Conservation (phyloP, 2,329 filamentous ascomycete genomes). For the Exophiala bonariae region DNA sequence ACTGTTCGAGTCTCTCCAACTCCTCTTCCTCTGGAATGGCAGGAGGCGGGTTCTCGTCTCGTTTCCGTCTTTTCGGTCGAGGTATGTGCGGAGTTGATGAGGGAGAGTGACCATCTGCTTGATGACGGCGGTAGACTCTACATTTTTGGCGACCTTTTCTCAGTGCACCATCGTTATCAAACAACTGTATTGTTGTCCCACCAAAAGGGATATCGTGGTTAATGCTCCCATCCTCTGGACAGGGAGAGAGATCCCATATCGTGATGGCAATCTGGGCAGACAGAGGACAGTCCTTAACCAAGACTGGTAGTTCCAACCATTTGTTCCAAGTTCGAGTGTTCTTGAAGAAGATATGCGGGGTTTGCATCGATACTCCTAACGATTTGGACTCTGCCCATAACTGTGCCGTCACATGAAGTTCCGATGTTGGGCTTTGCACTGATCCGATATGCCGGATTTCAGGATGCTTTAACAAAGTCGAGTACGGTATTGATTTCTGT, state of each 20-base stretch:
- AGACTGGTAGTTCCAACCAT: slow-evolving; percentile 86
- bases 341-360: slow-evolving; percentile 88
- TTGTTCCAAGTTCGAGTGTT: slow-evolving; percentile 79
- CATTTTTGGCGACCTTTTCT: slow-evolving; percentile 94
- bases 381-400: slow-evolving; percentile 96
- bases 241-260: slow-evolving; percentile 88
- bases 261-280: slow-evolving; percentile 88
- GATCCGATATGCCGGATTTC: slow-evolving; percentile 86
- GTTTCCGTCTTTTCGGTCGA: slow-evolving; percentile 54
- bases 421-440: slow-evolving; percentile 73
- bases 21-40: slow-evolving; percentile 74
- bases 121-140: slow-evolving; percentile 74
- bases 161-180: slow-evolving; percentile 86
- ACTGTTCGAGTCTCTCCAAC: slow-evolving; percentile 79
- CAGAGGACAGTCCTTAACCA: slow-evolving; percentile 77
- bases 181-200: slow-evolving; percentile 87
- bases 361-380: slow-evolving; percentile 86
- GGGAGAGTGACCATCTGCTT: slow-evolving; percentile 80
- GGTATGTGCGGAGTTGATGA: slow-evolving; percentile 74
- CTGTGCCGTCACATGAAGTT: slow-evolving; percentile 90
- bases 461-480: slow-evolving; percentile 73
- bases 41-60: slow-evolving; percentile 46
- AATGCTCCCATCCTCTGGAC: slow-evolving; percentile 67
- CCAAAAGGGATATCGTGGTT: slow-evolving; percentile 88
- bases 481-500: slow-evolving; percentile 72